Evolutionary conservation across 176 grass and related monocot species (phyloP).

Genomic region (Bromus sterilis): DNA sequence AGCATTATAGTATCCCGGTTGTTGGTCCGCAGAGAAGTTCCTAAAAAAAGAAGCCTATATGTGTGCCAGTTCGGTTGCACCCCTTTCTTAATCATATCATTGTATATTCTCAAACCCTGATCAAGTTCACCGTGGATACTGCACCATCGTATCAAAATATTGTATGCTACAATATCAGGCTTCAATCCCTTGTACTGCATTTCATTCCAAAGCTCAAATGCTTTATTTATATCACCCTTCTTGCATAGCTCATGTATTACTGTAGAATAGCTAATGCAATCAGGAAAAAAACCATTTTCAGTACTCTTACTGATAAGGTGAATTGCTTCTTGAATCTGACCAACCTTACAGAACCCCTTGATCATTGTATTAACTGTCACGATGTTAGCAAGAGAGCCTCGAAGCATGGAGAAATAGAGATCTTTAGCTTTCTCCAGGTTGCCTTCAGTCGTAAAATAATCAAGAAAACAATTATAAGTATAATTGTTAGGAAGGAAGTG

Average conservation of each 20-base stretch:
- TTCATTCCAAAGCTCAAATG: constrained; percentile 10
- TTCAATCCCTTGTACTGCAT: not conserved
- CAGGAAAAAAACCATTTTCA: not conserved
- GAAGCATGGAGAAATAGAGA: not conserved
- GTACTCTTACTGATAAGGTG: not conserved
- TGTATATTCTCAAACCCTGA: not conserved
- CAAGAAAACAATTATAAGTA: constrained; percentile 3
- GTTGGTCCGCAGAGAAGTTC: not conserved
- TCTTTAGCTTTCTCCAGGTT: not conserved
- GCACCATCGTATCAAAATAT: constrained; percentile 1
- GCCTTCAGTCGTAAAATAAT: constrained; percentile 1
- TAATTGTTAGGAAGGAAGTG: not conserved
- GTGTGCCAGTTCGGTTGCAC: not conserved
- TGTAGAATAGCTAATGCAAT: not conserved
- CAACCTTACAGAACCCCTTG: constrained; percentile 3
- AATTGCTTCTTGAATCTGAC: constrained; percentile 4
- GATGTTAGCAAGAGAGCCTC: not conserved
- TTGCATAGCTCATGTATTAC: constrained; percentile 6
- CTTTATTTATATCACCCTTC: constrained; percentile 1
- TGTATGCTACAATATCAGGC: constrained; percentile 5
- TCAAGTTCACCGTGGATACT: not conserved
- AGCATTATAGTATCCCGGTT: not conserved
- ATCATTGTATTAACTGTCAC: constrained; percentile 5
- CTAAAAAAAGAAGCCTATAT: not conserved
- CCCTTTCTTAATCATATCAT: not conserved